Percentiles rank a stretch among this genome's conserved stretches.
phyloP scores from a whole-genome alignment of 2,329 filamentous ascomycete genomes.

The Fusarium citri region DNA sequence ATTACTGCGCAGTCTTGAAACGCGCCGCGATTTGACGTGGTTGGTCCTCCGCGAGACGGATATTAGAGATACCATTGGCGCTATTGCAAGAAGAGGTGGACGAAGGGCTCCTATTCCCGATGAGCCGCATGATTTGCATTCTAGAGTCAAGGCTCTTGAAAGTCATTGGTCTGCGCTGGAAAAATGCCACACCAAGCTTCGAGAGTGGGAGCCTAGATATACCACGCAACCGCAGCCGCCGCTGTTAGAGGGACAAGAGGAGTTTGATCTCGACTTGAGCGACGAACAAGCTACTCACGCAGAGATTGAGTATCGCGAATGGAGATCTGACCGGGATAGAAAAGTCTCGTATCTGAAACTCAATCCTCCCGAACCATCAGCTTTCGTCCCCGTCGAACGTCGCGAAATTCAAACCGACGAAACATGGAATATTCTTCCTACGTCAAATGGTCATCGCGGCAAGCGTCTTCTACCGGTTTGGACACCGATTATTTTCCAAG shows the following conservation, averaged over 20 bases:
- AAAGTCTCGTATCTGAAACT: slow-evolving; percentile 14
- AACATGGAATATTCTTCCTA: slow-evolving; percentile 11
- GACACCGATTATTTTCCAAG: slow-evolving; percentile 20
- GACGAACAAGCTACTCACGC: slow-evolving; percentile 15
- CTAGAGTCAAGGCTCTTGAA: slow-evolving; percentile 14
- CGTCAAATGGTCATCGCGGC: not conserved
- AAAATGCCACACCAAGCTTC: slow-evolving; percentile 29
- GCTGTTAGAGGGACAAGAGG: not conserved
- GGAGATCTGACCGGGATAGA: slow-evolving; percentile 19
- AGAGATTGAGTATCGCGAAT: slow-evolving; percentile 23
- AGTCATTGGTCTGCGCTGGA: slow-evolving; percentile 29
- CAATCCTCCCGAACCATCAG: slow-evolving; percentile 9
- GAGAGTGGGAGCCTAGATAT: slow-evolving; percentile 28
- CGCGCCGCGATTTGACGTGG: slow-evolving; percentile 26
- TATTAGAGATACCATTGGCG: slow-evolving; percentile 18
- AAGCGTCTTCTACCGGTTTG: slow-evolving; percentile 15
- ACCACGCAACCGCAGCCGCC: slow-evolving; percentile 10
- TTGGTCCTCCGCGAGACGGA: slow-evolving; percentile 22
- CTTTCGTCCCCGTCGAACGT: slow-evolving; percentile 1
- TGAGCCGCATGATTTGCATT: slow-evolving; percentile 20
- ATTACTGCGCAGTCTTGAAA: slow-evolving; percentile 26
- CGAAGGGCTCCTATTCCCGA: slow-evolving; percentile 12
- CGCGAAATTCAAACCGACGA: slow-evolving; percentile 21
- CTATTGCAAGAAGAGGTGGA: slow-evolving; percentile 21
- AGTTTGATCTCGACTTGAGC: slow-evolving; percentile 2